Evolutionary conservation across 2,329 filamentous ascomycete species (phyloP), one percentile per base, ranked within the genome.

Genomic region (Talaromyces sp.): DNA sequence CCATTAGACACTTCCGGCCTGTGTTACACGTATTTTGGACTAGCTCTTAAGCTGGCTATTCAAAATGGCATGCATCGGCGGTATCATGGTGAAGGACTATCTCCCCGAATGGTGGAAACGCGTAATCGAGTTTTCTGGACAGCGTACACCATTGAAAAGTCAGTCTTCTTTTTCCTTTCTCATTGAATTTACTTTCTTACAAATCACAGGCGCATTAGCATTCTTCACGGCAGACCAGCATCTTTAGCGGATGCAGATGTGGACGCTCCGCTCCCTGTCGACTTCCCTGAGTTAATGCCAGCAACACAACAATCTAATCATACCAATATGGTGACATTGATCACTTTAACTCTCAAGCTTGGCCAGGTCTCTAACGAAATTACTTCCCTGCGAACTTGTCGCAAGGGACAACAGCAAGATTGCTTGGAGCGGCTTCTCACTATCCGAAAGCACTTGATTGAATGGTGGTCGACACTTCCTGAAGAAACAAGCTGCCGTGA

Each of bases 41-140:
- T 85, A 11, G 80, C 80, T 2, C 70, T 84, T 37, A 83, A 82
- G 54, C 70, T 85, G 52, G 82, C 81, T 1, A 82, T 84, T 13
- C 81, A 84, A 55, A 84, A 84, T 60, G 82, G 82, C 9, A 83
- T 85, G 81, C 82, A 85, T 57, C 73, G 82, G 44, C 78, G 73
- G 49, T 80, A 78, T 52, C 69, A 75, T 1, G 78, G 77, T 1
- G 75, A 77, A 45, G 77, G 73, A 0, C 70, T 82, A 10, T 77
- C 80, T 27, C 68, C 76, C 10, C 72, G 73, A 27, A 76, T 80
- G 54, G 71, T 79, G 13, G 81, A 84, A 69, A 78, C 76, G 3
- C 73, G 81, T 16, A 83, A 82, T 60, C 74, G 81, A 2, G 78
- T 84, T 8, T 84, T 81, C 72, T 84, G 81, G 81, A 82, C 80